phyloP scores from a whole-genome alignment of 495 filamentous ascomycete genomes.

The Aspergillus panamensis region DNA sequence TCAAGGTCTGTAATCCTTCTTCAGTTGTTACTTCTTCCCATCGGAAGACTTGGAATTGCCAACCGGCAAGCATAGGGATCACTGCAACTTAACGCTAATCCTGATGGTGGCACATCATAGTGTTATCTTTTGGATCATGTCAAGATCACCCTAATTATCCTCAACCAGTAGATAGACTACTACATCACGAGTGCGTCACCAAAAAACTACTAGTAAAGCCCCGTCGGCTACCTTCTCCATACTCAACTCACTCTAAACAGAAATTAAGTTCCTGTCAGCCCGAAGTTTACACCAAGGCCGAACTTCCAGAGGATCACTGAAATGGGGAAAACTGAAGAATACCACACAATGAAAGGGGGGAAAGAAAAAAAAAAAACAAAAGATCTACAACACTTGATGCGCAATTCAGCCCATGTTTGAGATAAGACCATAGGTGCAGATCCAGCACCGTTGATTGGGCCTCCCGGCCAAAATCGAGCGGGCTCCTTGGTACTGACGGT shows the following conservation, averaged over 20 bases:
- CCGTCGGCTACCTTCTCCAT: no score
- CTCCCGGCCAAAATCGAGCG: not conserved
- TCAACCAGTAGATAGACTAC: no score
- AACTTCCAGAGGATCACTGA: not conserved
- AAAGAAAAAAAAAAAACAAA: constrained; percentile 9
- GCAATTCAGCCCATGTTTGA: constrained; percentile 23
- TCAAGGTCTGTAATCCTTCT: not conserved
- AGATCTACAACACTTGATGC: constrained; percentile 12
- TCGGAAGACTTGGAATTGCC: not conserved
- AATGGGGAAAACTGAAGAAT: constrained; percentile 2
- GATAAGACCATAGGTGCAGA: constrained; percentile 24
- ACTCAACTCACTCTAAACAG: no score
- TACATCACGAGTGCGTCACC: no score
- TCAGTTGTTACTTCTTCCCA: not conserved
- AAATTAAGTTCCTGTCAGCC: no score
- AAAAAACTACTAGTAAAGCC: no score
- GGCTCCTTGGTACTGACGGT: not conserved
- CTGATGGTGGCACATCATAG: not conserved
- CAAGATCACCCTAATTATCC: no score
- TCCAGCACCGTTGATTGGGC: constrained; percentile 24
- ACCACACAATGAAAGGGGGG: constrained; percentile 13
- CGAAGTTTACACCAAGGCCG: no score
- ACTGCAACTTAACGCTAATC: not conserved
- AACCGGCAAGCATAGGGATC: not conserved
- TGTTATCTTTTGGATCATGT: not conserved